These are phyloP conservation scores for Fusarium tupiense DNA, from an alignment of 2,329 filamentous ascomycete species.

Conservation along the genomic window DNA sequence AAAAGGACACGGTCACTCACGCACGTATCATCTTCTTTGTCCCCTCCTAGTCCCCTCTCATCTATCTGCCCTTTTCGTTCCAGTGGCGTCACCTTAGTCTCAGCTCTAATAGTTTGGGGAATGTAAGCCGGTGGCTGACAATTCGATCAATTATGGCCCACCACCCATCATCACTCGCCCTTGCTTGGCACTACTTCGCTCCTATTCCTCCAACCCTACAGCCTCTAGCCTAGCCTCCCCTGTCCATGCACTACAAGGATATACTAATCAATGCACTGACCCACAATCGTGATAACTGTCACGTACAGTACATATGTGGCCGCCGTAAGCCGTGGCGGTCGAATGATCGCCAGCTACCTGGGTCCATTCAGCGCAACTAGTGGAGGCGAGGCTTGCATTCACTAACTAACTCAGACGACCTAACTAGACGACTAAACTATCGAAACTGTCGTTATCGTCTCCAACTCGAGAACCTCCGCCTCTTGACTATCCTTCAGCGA, in stretches of 20 bases:
- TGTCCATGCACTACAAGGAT: neutral
- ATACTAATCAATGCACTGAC: neutral
- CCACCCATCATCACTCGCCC: neutral
- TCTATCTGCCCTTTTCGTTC: neutral
- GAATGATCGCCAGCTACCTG: neutral
- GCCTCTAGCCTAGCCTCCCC: neutral
- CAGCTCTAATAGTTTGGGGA: neutral
- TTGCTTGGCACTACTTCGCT: neutral
- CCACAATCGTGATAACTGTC: conserved; percentile 9
- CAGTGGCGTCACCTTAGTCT: conserved; percentile 4
- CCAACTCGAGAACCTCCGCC: neutral
- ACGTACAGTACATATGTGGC: neutral
- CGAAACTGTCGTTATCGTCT: neutral
- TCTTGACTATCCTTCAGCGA: neutral
- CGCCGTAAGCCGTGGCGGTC: neutral
- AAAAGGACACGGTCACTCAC: neutral
- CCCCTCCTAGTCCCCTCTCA: neutral
- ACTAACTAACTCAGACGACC: neutral
- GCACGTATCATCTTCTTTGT: neutral
- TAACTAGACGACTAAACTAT: neutral
- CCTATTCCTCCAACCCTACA: neutral
- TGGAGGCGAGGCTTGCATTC: neutral
- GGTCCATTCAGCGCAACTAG: neutral
- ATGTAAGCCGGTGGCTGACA: neutral
- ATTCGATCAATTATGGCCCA: neutral